Evolutionary conservation across 345 rosid species (phyloP).

Genomic region (Citrus trifoliata): DNA sequence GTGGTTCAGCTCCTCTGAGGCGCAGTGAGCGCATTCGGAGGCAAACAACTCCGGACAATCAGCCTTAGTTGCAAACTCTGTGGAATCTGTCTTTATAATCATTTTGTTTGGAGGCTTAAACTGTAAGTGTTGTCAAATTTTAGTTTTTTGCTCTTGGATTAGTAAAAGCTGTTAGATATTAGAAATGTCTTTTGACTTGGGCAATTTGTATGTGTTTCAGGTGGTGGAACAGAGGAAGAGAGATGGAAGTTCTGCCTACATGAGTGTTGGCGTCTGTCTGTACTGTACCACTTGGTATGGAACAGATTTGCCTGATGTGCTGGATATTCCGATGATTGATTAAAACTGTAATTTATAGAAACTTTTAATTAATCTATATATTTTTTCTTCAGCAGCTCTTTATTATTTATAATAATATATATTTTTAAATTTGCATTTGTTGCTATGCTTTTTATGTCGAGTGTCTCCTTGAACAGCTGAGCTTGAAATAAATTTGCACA

Average conservation of each 20-base stretch:
- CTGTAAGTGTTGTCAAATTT: slow-evolving; percentile 20
- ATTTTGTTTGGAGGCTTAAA: slow-evolving; percentile 5
- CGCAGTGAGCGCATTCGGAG: slow-evolving; percentile 34
- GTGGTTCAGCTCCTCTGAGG: slow-evolving; percentile 45
- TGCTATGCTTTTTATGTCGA: neutral
- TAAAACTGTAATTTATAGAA: slow-evolving; percentile 26
- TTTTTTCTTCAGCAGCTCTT: neutral
- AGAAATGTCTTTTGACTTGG: neutral
- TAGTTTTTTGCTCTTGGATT: neutral
- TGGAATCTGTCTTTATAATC: slow-evolving; percentile 5
- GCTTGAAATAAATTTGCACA: slow-evolving; percentile 4
- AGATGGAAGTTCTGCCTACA: neutral
- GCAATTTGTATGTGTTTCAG: slow-evolving; percentile 8
- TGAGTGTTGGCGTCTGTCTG: slow-evolving; percentile 5
- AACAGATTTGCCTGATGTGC: slow-evolving; percentile 10
- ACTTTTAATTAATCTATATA: neutral
- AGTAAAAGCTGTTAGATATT: too few relatives aligned
- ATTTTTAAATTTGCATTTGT: neutral
- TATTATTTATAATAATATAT: neutral
- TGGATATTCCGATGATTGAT: slow-evolving; percentile 15
- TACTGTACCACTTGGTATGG: neutral
- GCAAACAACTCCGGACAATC: slow-evolving; percentile 47
- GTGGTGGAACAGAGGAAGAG: slow-evolving; percentile 18
- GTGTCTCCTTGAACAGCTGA: slow-evolving; percentile 4
- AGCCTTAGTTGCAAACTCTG: slow-evolving; percentile 24